Conservation (phyloP, 1,284 basidiomycete species). For the Sphagnurus paluster region DNA sequence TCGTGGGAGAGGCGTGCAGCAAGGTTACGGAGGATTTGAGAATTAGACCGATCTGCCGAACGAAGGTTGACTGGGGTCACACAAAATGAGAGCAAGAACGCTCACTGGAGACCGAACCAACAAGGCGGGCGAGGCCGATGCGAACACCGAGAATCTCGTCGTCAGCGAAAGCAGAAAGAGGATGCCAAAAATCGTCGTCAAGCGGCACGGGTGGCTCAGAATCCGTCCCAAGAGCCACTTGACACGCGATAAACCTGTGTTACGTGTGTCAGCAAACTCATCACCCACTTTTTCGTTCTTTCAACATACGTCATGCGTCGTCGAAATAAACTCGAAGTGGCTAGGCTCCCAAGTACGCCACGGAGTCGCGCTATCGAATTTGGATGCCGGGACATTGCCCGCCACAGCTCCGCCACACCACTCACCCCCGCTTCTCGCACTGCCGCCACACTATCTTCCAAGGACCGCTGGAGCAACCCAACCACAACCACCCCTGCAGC, state of each 20-base stretch:
- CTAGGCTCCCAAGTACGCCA: constrained; percentile 55
- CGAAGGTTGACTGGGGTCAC: constrained; percentile 22
- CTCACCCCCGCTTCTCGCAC: constrained; percentile 78
- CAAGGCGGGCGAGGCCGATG: constrained; percentile 77
- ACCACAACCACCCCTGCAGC: constrained; percentile 31
- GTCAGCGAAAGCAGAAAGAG: constrained; percentile 56
- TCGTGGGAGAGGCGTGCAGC: constrained; percentile 46
- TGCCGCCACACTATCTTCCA: constrained; percentile 81
- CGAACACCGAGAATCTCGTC: constrained; percentile 88
- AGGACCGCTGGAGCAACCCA: constrained; percentile 58
- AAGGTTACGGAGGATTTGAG: constrained; percentile 34
- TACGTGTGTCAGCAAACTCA: constrained; percentile 7
- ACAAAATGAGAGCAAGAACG: constrained; percentile 10
- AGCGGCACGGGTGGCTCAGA: constrained; percentile 40
- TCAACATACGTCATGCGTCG: constrained; percentile 61
- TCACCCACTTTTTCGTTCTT: too few species aligned
- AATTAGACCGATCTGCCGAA: constrained; percentile 25
- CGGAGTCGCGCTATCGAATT: constrained; percentile 42
- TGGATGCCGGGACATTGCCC: constrained; percentile 42
- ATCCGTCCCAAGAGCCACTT: constrained; percentile 58
- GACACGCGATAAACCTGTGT: constrained; percentile 67
- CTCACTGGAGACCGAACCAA: constrained; percentile 57
- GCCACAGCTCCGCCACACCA: constrained; percentile 46
- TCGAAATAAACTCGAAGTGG: constrained; percentile 57
- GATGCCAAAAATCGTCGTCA: constrained; percentile 61